Conservation (phyloP, 768 basidiomycete species). For the Pulveroboletus ravenelii region DNA sequence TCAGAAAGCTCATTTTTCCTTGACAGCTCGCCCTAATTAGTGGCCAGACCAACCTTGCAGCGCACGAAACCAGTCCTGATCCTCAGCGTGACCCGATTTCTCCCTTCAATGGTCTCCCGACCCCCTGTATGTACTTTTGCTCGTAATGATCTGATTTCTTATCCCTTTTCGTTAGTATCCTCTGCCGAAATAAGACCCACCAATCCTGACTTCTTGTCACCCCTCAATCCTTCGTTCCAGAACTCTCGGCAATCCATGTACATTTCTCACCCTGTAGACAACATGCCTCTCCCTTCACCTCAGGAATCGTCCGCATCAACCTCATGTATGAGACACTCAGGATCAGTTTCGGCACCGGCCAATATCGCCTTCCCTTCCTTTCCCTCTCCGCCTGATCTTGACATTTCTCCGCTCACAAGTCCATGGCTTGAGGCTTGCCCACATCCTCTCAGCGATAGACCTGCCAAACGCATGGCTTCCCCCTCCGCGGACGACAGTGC, state of each 20-base stretch:
- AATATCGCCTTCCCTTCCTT: constrained; percentile 63
- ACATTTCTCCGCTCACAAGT: constrained; percentile 76
- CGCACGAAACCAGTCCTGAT: constrained; percentile 34
- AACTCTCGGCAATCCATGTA: constrained; percentile 26
- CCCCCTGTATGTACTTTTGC: constrained; percentile 49
- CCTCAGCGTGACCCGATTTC: constrained; percentile 31
- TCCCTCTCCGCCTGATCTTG: constrained; percentile 50
- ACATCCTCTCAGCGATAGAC: constrained; percentile 26
- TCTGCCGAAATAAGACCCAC: constrained; percentile 65
- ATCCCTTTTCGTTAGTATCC: constrained; percentile 39
- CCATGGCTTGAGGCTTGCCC: constrained; percentile 71
- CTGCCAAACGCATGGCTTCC: constrained; percentile 52
- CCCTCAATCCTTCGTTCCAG: constrained; percentile 50
- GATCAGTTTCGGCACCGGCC: constrained; percentile 63
- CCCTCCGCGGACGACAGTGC: constrained; percentile 49
- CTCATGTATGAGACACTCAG: constrained; percentile 34
- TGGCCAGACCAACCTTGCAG: constrained; percentile 34
- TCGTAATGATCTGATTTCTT: constrained; percentile 8
- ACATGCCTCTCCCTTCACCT: constrained; percentile 26
- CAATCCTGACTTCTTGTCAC: constrained; percentile 56
- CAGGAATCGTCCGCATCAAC: constrained; percentile 27
- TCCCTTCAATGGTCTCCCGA: constrained; percentile 54
- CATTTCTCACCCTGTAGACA: constrained; percentile 23
- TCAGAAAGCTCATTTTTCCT: constrained; percentile 10
- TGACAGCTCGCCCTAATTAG: constrained; percentile 66